Percentiles rank a stretch among this genome's conserved stretches.
phyloP scores from a whole-genome alignment of 495 filamentous ascomycete species.

The Penicillium parvum region DNA sequence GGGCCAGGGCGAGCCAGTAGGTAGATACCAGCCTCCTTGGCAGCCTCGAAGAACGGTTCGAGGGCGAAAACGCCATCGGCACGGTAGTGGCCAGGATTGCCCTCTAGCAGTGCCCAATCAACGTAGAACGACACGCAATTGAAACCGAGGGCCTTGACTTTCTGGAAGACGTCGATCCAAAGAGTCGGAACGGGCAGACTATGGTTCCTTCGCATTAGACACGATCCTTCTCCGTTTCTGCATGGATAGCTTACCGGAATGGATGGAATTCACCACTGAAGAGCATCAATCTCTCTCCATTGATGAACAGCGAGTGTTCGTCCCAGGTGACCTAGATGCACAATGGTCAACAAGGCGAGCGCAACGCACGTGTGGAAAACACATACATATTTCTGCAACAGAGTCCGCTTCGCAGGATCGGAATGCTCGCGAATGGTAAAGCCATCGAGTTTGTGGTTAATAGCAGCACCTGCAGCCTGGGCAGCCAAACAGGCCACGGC shows the following conservation, averaged over 20 bases:
- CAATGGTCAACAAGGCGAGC: not conserved
- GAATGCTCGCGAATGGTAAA: conserved; percentile 36
- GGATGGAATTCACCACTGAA: conserved; percentile 74
- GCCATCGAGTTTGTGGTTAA: conserved; percentile 34
- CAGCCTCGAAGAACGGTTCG: conserved; percentile 69
- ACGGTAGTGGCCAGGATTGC: conserved; percentile 61
- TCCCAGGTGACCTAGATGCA: conserved; percentile 63
- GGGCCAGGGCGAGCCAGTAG: conserved; percentile 68
- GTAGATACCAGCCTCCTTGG: conserved; percentile 65
- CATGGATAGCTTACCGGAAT: conserved; percentile 41
- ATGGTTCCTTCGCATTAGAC: conserved; percentile 2
- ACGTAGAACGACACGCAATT: conserved; percentile 72
- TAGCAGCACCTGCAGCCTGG: conserved; percentile 34
- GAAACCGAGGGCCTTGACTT: conserved; percentile 73
- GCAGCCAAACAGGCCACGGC: conserved; percentile 32
- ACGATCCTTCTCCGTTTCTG: not conserved
- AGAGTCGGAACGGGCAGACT: conserved; percentile 69
- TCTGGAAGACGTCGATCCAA: conserved; percentile 73
- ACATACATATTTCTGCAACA: conserved; percentile 39
- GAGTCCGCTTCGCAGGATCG: conserved; percentile 31
- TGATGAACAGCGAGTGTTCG: conserved; percentile 66
- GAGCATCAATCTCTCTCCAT: conserved; percentile 65
- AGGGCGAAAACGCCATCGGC: conserved; percentile 67
- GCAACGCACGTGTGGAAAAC: no score
- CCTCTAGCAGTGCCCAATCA: conserved; percentile 78